phyloP scores from a whole-genome alignment of 176 grass and related monocot genomes.

The Typha latifolia region DNA sequence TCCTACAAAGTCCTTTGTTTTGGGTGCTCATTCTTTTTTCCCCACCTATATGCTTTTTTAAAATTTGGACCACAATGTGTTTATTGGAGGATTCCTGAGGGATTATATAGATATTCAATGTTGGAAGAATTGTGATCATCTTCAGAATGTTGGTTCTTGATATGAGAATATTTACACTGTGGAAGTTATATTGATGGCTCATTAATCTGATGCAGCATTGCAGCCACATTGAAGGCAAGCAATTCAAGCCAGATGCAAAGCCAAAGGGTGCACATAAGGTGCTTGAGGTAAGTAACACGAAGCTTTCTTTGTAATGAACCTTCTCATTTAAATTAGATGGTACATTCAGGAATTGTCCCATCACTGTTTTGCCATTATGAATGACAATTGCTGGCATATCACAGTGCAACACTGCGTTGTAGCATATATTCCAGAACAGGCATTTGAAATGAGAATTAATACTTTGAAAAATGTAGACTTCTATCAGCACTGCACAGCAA shows the following conservation, averaged over 20 bases:
- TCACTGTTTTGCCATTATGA: too few species aligned
- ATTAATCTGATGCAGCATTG: slow-evolving; percentile 34
- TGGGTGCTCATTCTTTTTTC: slow-evolving; percentile 13
- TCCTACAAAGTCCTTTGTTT: background rate
- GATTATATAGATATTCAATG: slow-evolving; percentile 81
- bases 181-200: background rate
- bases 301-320: slow-evolving; percentile 46
- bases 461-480: too few species aligned
- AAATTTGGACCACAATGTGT: slow-evolving; percentile 85
- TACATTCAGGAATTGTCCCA: background rate
- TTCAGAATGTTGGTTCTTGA: slow-evolving; percentile 14
- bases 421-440: background rate
- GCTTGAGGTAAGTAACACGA: slow-evolving; percentile 66
- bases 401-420: background rate
- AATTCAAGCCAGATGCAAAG: slow-evolving; percentile 72
- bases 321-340: background rate
- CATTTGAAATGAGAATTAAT: too few species aligned
- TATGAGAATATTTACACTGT: background rate
- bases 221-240: slow-evolving; percentile 86
- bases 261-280: slow-evolving; percentile 85
- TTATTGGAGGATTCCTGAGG: slow-evolving; percentile 85
- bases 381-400: too few species aligned
- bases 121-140: slow-evolving; percentile 81
- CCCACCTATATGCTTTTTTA: slow-evolving; percentile 20
- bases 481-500: too few species aligned